Base-by-base conservation (phyloP, 768 basidiomycete genomes). In the Heimioporus sp. region DNA sequence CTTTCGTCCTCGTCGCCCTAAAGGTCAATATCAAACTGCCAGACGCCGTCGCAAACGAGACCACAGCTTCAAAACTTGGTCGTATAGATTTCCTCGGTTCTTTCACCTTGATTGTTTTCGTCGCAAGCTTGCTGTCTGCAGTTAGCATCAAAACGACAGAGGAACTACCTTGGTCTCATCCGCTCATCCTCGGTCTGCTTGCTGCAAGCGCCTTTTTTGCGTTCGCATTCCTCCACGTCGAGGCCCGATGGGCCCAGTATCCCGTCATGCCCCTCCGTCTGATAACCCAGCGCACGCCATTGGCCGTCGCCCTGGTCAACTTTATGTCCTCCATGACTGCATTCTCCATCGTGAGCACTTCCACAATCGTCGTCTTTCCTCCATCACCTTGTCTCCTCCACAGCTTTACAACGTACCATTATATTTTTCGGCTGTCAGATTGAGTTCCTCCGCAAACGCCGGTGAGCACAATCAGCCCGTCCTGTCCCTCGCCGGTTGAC, bases 181-280 rank as follows among this genome's bases (percentile, higher is more conserved):
- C 90, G 6, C 64, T 83, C 30, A 83, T 98, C 49, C 80, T 74
- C 64, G 83, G 81, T 13, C 75, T 93, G 40, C 71, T 97, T 41
- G 52, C 75, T 48, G 64, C 73, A 38, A 87, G 90, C 58, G 68
- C 68, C 43, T 54, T 86, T 19, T 85, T 76, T 46, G 74, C 76
- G 10, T 57, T 73, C 7, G 60, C 75, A 3, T 98, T 99, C 67
- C 65, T 95, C 30, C 65, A 82, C 42, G 90, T 91, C 21, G 96
- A 99, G 71, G 83, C 83, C 51, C 76, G 79, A 57, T 84, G 81
- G 75, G 83, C 90, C 4, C 77, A 80, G 4, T 90, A 87, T 66
- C 97, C 97, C 15, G 87, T 98, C 46, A 87, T 99, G 85, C 96
- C 96, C 43, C 71, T 97, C 56, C 80, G 81, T 47, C 72, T 95